These are phyloP conservation scores for Millerozyma acaciae DNA, from an alignment of 805 yeast genomes.

Conservation along the genomic window DNA sequence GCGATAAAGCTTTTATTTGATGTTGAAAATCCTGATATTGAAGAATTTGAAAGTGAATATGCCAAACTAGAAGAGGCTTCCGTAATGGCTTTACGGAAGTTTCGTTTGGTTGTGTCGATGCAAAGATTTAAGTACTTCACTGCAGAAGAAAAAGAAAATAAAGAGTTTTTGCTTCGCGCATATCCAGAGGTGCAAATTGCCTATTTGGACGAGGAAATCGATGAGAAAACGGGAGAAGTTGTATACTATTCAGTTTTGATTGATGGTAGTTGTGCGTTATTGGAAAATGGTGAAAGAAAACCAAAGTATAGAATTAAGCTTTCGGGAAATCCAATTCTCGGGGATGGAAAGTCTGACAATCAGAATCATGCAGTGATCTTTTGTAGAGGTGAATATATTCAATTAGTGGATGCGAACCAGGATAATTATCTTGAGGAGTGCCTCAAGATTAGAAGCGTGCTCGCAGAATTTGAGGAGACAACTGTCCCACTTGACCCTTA, in stretches of 20 bases:
- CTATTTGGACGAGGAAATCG: constrained; percentile 90
- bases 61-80: constrained; percentile 43
- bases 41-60: constrained; percentile 25
- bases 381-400: constrained; percentile 81
- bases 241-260: constrained; percentile 72
- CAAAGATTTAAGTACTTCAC: constrained; percentile 73
- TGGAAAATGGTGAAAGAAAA: constrained; percentile 45
- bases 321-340: constrained; percentile 81
- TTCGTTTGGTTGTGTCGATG: constrained; percentile 79
- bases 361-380: constrained; percentile 79
- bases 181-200: constrained; percentile 88
- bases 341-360: constrained; percentile 87
- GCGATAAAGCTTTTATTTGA: constrained; percentile 86
- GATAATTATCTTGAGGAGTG: constrained; percentile 85
- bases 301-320: constrained; percentile 62
- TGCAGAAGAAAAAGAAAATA: constrained; percentile 72
- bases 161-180: constrained; percentile 76
- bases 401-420: constrained; percentile 82
- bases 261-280: constrained; percentile 72
- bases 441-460: constrained; percentile 73
- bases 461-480: constrained; percentile 80
- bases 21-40: constrained; percentile 84
- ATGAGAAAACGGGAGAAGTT: constrained; percentile 67
- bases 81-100: constrained; percentile 76
- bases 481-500: constrained; percentile 40